Evolutionary conservation across 2,329 filamentous ascomycete genomes (phyloP).

Genomic region (Colletotrichum simmondsii): DNA sequence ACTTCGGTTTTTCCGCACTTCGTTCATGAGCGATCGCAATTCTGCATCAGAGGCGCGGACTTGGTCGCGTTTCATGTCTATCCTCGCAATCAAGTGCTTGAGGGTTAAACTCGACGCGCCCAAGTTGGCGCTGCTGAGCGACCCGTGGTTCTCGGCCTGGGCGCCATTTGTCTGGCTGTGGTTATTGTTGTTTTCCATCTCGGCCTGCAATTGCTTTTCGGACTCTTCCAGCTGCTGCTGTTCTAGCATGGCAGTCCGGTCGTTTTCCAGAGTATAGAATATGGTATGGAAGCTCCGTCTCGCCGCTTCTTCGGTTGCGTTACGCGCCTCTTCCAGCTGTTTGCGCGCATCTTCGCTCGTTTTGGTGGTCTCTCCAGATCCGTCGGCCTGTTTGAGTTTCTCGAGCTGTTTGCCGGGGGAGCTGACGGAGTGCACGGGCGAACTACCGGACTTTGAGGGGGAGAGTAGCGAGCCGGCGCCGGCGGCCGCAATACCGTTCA

Average conservation of each 20-base stretch:
- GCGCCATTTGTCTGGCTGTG: slow-evolving; percentile 60
- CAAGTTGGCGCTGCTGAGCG: slow-evolving; percentile 91
- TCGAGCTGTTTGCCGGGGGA: slow-evolving; percentile 67
- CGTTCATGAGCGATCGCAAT: slow-evolving; percentile 91
- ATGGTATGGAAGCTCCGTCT: slow-evolving; percentile 92
- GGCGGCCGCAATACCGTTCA: slow-evolving; percentile 59
- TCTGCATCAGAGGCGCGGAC: slow-evolving; percentile 94
- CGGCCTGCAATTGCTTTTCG: slow-evolving; percentile 93
- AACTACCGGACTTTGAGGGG: slow-evolving; percentile 77
- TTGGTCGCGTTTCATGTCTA: slow-evolving; percentile 90
- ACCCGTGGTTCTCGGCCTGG: slow-evolving; percentile 79
- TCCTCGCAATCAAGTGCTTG: slow-evolving; percentile 95
- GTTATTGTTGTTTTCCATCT: slow-evolving; percentile 79
- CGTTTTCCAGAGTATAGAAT: slow-evolving; percentile 95
- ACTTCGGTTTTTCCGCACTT: slow-evolving; percentile 96
- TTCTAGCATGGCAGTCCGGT: slow-evolving; percentile 95
- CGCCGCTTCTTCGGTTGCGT: slow-evolving; percentile 88
- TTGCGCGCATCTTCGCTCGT: slow-evolving; percentile 90
- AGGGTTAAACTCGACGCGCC: slow-evolving; percentile 95
- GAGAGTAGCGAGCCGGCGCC: slow-evolving; percentile 71
- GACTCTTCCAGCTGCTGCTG: slow-evolving; percentile 97
- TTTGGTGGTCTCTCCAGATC: slow-evolving; percentile 67
- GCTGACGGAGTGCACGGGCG: slow-evolving; percentile 69
- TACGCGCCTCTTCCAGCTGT: slow-evolving; percentile 91
- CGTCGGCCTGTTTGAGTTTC: slow-evolving; percentile 62